Evolutionary conservation across 2,329 filamentous ascomycete genomes (phyloP).

Genomic region (Neobulgaria alba): DNA sequence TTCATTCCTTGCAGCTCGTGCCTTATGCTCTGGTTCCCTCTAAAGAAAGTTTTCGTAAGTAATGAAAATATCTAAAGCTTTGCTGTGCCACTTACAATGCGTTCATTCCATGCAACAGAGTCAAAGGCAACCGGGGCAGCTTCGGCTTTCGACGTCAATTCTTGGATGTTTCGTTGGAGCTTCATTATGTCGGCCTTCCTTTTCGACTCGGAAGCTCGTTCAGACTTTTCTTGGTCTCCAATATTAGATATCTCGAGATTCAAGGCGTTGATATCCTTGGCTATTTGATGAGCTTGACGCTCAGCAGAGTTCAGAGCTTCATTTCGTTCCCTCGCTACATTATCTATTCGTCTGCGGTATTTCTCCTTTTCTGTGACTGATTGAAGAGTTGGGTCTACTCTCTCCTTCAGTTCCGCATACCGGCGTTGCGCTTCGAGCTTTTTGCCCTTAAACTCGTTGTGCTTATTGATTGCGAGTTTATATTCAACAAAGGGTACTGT

Average conservation of each 20-base stretch:
- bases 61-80: background rate
- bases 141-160: slow-evolving; percentile 53
- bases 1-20: no score
- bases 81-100: slow-evolving; percentile 47
- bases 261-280: slow-evolving; percentile 35
- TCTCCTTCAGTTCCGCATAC: slow-evolving; percentile 49
- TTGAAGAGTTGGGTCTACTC: slow-evolving; percentile 58
- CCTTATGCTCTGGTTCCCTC: slow-evolving; percentile 51
- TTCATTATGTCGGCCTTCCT: slow-evolving; percentile 42
- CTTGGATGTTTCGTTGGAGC: slow-evolving; percentile 49
- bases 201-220: slow-evolving; percentile 39
- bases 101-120: slow-evolving; percentile 59
- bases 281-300: slow-evolving; percentile 37
- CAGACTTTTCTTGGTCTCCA: slow-evolving; percentile 39
- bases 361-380: slow-evolving; percentile 61
- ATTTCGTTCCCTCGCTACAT: slow-evolving; percentile 46
- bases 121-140: slow-evolving; percentile 61
- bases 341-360: slow-evolving; percentile 52
- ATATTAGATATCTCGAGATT: slow-evolving; percentile 32
- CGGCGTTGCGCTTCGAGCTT: slow-evolving; percentile 47
- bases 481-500: slow-evolving; percentile 60
- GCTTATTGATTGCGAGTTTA: slow-evolving; percentile 40
- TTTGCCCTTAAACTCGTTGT: slow-evolving; percentile 44
- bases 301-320: slow-evolving; percentile 47
- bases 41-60: slow-evolving; percentile 9